Base-by-base conservation (phyloP, 1,284 basidiomycete species). In the Chondrostereum purpureum region DNA sequence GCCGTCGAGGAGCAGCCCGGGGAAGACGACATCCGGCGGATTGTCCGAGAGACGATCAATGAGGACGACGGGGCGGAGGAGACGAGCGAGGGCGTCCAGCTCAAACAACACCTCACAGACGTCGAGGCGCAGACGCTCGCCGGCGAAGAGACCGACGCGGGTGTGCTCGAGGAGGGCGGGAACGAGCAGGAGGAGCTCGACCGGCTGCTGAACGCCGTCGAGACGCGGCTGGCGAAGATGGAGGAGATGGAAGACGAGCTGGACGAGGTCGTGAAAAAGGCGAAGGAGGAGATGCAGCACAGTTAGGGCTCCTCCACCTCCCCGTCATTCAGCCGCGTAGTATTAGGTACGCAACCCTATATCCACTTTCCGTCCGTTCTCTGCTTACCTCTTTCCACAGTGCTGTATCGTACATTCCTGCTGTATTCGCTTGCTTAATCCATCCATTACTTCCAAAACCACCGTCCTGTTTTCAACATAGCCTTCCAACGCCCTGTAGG, bases 171-270 rank as follows among this genome's bases (percentile, higher is more conserved):
- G n/a, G 27, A 31, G n/a, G 8, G 27, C 8, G 27, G n/a, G 27
- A 33, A 39, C 5, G 40, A 45, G 42, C 42, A 48, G 37, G 45
- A 39, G 4, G 39, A 48, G 43, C 21, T 48, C 11, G 47, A 42
- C 18, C 23, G 21, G 8, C 21, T 45, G 31, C 23, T 49, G 44
- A 24, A 39, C 16, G 37, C 20, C n/a, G 44, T 38, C 21, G 42
- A 38, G 17, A 38, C 33, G 10, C 35, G 46, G 8, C 36, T 50
- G 12, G 14, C 46, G 5, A 22, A 39, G 18, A 16, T 48, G 23
- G 50, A 55, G 6, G 43, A 43, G 1, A 4, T 44, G n/a, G 44
- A 45, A 14, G 45, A 47, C 1, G 19, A 43, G 22, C 8, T 31
- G 27, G 27, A 31, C 8, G 8, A 31, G n/a, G 27, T n/a, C 8